Evolutionary conservation across 306 rosid genomes (phyloP).

Genomic region (Hippophae tibetana): DNA sequence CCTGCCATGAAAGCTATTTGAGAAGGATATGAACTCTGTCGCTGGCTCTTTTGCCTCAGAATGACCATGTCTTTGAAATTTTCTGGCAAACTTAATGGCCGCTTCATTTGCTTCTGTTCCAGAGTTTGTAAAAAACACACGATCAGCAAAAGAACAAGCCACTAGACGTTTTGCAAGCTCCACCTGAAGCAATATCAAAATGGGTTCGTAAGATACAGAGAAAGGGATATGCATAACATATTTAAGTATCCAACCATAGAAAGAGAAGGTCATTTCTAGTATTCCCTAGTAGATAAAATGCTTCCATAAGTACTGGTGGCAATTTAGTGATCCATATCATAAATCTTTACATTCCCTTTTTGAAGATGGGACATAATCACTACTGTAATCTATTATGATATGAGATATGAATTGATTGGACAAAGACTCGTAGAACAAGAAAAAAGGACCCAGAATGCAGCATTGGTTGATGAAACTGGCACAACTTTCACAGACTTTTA

Average conservation of each 20-base stretch:
- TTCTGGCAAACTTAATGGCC: slow-evolving; percentile 83
- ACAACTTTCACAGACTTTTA: no score
- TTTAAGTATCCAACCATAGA: not conserved
- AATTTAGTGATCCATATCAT: no score
- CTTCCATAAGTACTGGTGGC: no score
- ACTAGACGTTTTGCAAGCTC: slow-evolving; percentile 77
- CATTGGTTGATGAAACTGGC: no score
- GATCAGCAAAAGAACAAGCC: slow-evolving; percentile 68
- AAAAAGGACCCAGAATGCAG: no score
- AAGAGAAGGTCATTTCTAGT: not conserved
- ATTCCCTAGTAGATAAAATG: not conserved
- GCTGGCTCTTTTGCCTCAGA: slow-evolving; percentile 48
- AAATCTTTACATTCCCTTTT: no score
- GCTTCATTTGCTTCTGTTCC: slow-evolving; percentile 98
- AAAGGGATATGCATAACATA: not conserved
- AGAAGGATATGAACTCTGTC: slow-evolving; percentile 63
- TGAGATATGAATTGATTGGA: no score
- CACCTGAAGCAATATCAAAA: slow-evolving; percentile 40
- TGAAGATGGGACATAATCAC: no score
- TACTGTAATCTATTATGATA: no score
- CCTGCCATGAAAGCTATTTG: slow-evolving; percentile 85
- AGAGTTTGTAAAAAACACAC: slow-evolving; percentile 74
- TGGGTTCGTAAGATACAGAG: not conserved
- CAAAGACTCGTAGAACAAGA: no score
- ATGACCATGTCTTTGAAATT: slow-evolving; percentile 53